These are phyloP conservation scores for Polysphondylium violaceum DNA, from an alignment of 78 protist genomes.

Conservation along the genomic window DNA sequence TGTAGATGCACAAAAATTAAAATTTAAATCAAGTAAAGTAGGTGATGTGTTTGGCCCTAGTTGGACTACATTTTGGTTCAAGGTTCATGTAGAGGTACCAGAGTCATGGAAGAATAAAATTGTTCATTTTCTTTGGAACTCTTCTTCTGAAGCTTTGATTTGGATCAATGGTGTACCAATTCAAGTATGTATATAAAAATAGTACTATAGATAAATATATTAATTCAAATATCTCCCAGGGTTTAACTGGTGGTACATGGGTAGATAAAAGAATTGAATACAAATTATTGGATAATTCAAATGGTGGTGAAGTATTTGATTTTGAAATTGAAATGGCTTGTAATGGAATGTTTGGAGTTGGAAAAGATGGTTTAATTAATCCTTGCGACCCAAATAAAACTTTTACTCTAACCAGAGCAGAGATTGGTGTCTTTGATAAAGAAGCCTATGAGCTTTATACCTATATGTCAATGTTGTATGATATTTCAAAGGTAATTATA, in stretches of 20 bases:
- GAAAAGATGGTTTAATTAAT: constrained; percentile 57
- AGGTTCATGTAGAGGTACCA: constrained; percentile 66
- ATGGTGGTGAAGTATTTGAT: constrained; percentile 48
- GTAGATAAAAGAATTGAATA: constrained; percentile 59
- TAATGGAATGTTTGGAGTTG: constrained; percentile 88
- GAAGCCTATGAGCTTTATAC: constrained; percentile 39
- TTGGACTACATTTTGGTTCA: constrained; percentile 81
- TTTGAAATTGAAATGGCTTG: constrained; percentile 78
- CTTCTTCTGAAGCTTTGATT: constrained; percentile 72
- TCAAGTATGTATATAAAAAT: constrained; percentile 19
- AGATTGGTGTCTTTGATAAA: constrained; percentile 48
- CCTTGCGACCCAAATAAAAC: constrained; percentile 65
- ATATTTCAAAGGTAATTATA: constrained; percentile 60
- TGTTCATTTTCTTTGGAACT: constrained; percentile 71
- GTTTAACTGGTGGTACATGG: constrained; percentile 84
- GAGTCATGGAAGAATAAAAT: constrained; percentile 35
- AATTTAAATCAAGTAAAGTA: constrained; percentile 33
- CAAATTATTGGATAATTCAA: constrained; percentile 31
- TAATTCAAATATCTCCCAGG: no score
- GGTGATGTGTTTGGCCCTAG: constrained; percentile 73
- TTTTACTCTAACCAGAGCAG: constrained; percentile 13
- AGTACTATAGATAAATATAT: no score
- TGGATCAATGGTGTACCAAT: constrained; percentile 65
- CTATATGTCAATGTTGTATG: constrained; percentile 60
- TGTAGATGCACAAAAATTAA: constrained; percentile 45